A percentile compares a stretch with the other conserved stretches of the same genome.
These are phyloP conservation scores for Diaporthe citriasiana DNA, from an alignment of 2,329 filamentous ascomycete species.

Conservation along the genomic window DNA sequence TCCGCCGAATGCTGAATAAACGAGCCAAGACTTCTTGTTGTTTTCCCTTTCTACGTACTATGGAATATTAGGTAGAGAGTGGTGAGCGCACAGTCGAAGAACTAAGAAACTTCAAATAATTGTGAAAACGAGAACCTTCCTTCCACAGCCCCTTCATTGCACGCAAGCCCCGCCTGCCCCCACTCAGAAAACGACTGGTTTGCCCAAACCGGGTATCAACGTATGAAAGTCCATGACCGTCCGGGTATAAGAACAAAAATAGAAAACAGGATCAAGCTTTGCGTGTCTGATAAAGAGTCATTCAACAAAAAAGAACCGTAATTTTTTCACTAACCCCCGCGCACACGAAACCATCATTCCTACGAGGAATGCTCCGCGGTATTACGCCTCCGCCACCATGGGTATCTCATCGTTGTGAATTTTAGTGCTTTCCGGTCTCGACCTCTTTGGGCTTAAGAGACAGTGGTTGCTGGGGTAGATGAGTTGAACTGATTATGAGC, in stretches of 20 bases:
- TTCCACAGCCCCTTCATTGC: neutral
- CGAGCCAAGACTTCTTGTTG: neutral
- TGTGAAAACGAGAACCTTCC: neutral
- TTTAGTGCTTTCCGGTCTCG: neutral
- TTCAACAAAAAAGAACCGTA: slow-evolving; percentile 29
- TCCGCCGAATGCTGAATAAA: neutral
- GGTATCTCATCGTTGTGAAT: slow-evolving; percentile 7
- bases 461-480: slow-evolving; percentile 18
- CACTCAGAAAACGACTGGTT: slow-evolving; percentile 22
- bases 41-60: neutral
- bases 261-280: slow-evolving; percentile 14
- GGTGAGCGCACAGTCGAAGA: neutral
- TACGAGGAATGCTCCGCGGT: neutral
- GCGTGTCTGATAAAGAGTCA: neutral
- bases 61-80: neutral
- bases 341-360: neutral
- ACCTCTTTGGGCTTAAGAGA: slow-evolving; percentile 1
- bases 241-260: slow-evolving; percentile 39
- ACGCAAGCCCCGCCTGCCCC: neutral
- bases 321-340: neutral
- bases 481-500: slow-evolving; percentile 9
- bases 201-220: slow-evolving; percentile 40
- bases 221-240: slow-evolving; percentile 20
- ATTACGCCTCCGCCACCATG: neutral
- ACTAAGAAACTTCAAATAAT: neutral